phyloP scores from a whole-genome alignment of 202 grass and related monocot species.

The Cymbopogon flexuosus region DNA sequence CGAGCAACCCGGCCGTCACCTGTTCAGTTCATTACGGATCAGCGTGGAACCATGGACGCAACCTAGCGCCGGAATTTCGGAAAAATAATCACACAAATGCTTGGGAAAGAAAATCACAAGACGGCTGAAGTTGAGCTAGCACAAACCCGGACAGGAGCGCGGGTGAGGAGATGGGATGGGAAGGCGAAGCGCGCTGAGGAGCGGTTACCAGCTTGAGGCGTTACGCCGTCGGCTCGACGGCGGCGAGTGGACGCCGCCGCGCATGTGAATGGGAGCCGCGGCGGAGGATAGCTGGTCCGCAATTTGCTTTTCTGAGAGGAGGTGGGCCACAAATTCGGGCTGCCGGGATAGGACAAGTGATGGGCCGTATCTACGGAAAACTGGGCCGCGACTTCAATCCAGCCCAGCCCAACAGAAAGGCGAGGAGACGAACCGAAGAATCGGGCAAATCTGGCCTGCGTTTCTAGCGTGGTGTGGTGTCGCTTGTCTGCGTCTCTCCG shows the following conservation, averaged over 20 bases:
- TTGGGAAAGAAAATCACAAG: too few species aligned
- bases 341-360: not conserved
- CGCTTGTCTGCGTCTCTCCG: not conserved
- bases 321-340: not conserved
- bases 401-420: conserved; percentile 8
- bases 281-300: not conserved
- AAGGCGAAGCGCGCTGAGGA: not conserved
- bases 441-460: conserved; percentile 14
- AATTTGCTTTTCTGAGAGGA: not conserved
- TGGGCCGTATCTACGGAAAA: not conserved
- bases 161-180: not conserved
- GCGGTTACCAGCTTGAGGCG: not conserved
- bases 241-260: not conserved
- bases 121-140: not conserved
- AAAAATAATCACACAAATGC: not conserved
- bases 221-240: not conserved
- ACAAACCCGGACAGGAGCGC: not conserved
- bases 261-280: not conserved
- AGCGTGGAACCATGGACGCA: not conserved
- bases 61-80: not conserved
- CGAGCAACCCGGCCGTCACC: not conserved
- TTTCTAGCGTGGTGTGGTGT: not conserved
- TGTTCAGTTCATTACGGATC: conserved; percentile 26
- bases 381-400: not conserved
- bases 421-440: not conserved